Evolutionary conservation across 148 eudicot genomes (phyloP).

Genomic region (Fallopia convolvulus): DNA sequence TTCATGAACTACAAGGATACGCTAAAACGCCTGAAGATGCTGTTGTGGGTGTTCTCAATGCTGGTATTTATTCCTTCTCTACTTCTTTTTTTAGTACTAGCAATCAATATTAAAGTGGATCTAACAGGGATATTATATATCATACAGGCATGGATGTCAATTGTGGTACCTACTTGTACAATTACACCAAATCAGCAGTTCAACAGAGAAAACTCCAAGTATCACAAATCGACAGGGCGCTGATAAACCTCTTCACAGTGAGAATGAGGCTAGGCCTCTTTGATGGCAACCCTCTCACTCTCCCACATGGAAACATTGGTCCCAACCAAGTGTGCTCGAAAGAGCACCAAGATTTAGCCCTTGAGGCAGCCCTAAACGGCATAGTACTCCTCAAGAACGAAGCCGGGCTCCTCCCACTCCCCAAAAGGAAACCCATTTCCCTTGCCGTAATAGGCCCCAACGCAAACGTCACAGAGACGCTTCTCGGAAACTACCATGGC

Average conservation of each 20-base stretch:
- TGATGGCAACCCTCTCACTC: constrained; percentile 49
- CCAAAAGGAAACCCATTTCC: constrained; percentile 30
- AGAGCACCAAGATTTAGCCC: constrained; percentile 49
- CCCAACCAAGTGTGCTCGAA: constrained; percentile 47
- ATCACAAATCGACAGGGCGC: constrained; percentile 72
- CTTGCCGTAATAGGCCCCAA: constrained; percentile 86
- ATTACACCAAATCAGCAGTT: constrained; percentile 74
- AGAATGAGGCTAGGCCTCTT: constrained; percentile 75
- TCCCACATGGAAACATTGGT: constrained; percentile 38
- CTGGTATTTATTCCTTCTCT: constrained; percentile 40
- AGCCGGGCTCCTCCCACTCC: constrained; percentile 48
- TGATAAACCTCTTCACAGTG: constrained; percentile 58
- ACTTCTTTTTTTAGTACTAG: neutral
- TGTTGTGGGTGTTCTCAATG: constrained; percentile 71
- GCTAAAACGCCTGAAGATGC: constrained; percentile 84
- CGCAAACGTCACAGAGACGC: constrained; percentile 36
- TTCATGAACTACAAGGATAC: constrained; percentile 55
- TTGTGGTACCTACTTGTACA: constrained; percentile 59
- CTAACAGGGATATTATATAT: neutral
- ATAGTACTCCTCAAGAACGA: constrained; percentile 70
- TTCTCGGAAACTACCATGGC: constrained; percentile 78
- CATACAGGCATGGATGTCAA: constrained; percentile 77
- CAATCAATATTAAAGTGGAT: no score
- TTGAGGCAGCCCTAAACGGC: constrained; percentile 69
- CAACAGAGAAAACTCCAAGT: constrained; percentile 34